These are phyloP conservation scores for Sclerotinia borealis DNA, from an alignment of 2,329 filamentous ascomycete genomes.

Conservation along the genomic window DNA sequence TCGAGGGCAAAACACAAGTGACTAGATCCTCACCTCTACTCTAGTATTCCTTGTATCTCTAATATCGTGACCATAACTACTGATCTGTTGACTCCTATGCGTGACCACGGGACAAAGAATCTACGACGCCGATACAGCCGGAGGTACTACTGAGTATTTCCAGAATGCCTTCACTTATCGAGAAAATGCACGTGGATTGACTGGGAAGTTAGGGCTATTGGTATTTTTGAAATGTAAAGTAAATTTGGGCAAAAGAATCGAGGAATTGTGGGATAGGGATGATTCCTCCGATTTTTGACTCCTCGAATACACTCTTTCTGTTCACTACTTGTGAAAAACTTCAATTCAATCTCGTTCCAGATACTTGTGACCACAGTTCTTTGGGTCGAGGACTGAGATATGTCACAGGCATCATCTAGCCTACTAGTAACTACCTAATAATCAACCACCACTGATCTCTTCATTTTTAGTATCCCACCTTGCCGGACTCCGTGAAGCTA, in stretches of 20 bases:
- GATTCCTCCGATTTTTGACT: neutral
- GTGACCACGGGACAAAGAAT: neutral
- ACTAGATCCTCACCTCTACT: neutral
- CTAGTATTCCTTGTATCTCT: neutral
- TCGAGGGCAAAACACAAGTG: too few species aligned
- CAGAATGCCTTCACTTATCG: neutral
- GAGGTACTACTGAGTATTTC: neutral
- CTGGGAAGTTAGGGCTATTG: accelerated
- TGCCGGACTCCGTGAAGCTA: too few species aligned
- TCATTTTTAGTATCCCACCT: neutral
- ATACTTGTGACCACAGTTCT: accelerated
- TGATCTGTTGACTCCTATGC: neutral
- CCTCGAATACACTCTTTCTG: neutral
- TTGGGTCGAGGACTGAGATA: too few species aligned
- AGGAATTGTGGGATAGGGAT: neutral
- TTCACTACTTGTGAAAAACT: neutral
- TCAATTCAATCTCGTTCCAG: neutral
- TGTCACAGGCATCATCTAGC: neutral
- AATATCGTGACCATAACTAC: too few species aligned
- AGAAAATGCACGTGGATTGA: neutral
- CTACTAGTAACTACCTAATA: too few species aligned
- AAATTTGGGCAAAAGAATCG: neutral
- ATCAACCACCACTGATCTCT: accelerated
- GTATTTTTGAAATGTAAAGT: neutral
- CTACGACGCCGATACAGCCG: neutral